Evolutionary conservation across 2,329 filamentous ascomycete species (phyloP), one percentile per base, ranked within the genome.

Genomic region (Fusarium ramigenum): DNA sequence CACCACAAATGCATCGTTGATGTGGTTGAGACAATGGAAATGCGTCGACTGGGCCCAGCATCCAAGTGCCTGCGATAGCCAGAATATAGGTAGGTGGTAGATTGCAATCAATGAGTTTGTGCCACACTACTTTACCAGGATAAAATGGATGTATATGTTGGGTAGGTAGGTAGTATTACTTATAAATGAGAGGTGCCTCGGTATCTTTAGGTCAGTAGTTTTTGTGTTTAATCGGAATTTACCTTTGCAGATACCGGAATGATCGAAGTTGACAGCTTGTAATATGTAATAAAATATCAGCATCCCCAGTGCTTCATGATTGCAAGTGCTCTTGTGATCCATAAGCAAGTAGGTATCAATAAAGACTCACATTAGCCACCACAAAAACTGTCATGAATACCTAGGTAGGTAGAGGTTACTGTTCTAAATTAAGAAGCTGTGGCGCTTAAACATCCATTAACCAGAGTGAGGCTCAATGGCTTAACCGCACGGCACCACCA

Each of bases 341-440:
- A 52, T 39, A 47, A 47, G 44, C 15, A 28, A 28, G 42, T 25
- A 30, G 47, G 28, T 32, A 36, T 54, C 52, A 46, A 49, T 36
- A 63, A 53, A 58, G 52, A 44, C 44, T 70, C 69, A 25, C 30
- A 15, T 19, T 32, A 36, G 66, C 67, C 58, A 50, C 53, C 69
- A 72, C 53, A 40, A 43, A 30, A 39, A 53, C 40, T n/a, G 47
- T 32, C 49, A 36, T 47, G 37, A 54, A 44, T 37, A 25, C 25
- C 25, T 25, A 28, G 28, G 7, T 28, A 28, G 6, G 7, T 28
- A 44, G 28, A 57, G 21, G 42, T 37, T 70, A n/a, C 53, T 47
- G 70, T 73, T 73, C 71, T 73, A 73, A 73, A 72, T 73, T 67
- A 74, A 73, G 70, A 72, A 72, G 44, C 56, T 56, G 63, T 67